These are phyloP conservation scores for Fonsecaea pugnacius DNA, from an alignment of 2,329 filamentous ascomycete species.

Conservation along the genomic window DNA sequence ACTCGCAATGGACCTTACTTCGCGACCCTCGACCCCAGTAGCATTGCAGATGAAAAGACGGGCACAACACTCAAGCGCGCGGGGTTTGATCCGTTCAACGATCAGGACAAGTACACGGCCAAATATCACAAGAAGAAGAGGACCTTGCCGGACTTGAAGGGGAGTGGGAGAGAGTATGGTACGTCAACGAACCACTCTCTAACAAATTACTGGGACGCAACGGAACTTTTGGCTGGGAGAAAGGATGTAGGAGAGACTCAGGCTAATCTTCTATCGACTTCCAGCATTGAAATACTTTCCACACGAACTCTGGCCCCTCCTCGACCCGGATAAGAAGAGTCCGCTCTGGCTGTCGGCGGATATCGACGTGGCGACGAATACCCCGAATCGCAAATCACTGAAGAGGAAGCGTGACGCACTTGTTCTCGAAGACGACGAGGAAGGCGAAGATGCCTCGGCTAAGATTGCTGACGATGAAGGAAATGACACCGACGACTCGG, in stretches of 20 bases:
- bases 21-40: constrained; percentile 53
- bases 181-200: constrained; percentile 38
- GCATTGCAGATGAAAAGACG: constrained; percentile 48
- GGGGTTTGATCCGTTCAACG: constrained; percentile 65
- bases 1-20: constrained; percentile 66
- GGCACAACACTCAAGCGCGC: constrained; percentile 47
- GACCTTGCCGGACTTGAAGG: constrained; percentile 56
- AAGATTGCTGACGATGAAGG: constrained; percentile 41
- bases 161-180: constrained; percentile 59
- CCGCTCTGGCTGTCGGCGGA: constrained; percentile 42
- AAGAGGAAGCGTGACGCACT: constrained; percentile 38
- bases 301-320: constrained; percentile 59
- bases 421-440: constrained; percentile 39
- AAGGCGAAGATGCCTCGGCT: constrained; percentile 46
- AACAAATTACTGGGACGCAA: constrained; percentile 36
- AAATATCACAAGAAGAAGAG: constrained; percentile 62
- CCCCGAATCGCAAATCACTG: constrained; percentile 39
- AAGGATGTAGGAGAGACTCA: neutral
- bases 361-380: constrained; percentile 28
- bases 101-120: constrained; percentile 62
- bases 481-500: constrained; percentile 36
- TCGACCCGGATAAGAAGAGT: constrained; percentile 54
- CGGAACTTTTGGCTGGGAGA: neutral
- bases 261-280: neutral
- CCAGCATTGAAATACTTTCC: constrained; percentile 62